phyloP scores from a whole-genome alignment of 2,329 filamentous ascomycete species.

The Cladosporium sp. region DNA sequence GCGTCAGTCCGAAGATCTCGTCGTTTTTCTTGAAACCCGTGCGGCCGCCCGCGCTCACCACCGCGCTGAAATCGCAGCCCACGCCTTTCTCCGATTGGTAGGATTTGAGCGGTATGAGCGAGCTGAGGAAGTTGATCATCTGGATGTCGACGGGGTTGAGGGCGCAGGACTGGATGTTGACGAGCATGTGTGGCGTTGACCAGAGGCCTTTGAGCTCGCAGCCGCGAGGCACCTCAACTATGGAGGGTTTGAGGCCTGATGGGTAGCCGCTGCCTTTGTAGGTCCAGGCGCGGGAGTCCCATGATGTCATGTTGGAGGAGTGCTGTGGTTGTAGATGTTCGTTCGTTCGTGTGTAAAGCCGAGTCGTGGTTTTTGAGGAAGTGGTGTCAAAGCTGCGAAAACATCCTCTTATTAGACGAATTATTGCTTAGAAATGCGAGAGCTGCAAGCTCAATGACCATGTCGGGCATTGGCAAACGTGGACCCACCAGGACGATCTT shows the following conservation, averaged over 20 bases:
- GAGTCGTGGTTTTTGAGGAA: not conserved
- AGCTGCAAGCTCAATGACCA: not conserved
- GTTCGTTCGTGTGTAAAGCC: not conserved
- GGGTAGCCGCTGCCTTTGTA: conserved; percentile 39
- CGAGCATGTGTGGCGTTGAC: conserved; percentile 33
- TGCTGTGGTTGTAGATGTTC: not conserved
- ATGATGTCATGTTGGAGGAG: conserved; percentile 11
- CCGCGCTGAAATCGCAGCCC: conserved; percentile 38
- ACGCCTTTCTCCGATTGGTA: conserved; percentile 33
- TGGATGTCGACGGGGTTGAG: conserved; percentile 43
- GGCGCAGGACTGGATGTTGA: conserved; percentile 38
- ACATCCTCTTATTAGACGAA: not conserved
- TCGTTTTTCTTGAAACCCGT: conserved; percentile 35
- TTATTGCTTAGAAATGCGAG: not conserved
- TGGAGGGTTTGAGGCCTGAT: conserved; percentile 30
- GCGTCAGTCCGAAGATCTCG: conserved; percentile 38
- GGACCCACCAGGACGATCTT: conserved; percentile 7
- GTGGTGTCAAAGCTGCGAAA: not conserved
- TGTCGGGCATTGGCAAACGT: not conserved
- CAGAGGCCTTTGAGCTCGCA: conserved; percentile 26
- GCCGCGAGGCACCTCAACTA: conserved; percentile 27
- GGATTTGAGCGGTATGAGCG: conserved; percentile 28
- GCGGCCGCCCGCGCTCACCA: conserved; percentile 30
- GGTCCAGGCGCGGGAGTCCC: conserved; percentile 36
- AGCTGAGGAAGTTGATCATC: conserved; percentile 39